A percentile compares a stretch with the other conserved stretches of the same genome.
Conservation (phyloP, 1,284 basidiomycete genomes). For the Fomitiporia mediterranea region DNA sequence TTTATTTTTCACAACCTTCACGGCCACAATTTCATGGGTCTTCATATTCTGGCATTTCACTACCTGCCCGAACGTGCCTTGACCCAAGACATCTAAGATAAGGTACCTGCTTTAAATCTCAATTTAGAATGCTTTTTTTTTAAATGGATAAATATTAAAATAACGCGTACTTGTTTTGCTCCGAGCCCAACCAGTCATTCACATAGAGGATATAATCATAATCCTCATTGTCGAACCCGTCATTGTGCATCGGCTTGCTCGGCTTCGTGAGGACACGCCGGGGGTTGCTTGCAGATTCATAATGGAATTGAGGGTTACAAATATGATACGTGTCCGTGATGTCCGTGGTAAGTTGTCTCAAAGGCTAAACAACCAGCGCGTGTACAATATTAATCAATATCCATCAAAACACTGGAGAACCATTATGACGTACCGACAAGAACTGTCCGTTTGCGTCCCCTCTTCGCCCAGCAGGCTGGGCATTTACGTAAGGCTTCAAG, state of each 20-base stretch:
- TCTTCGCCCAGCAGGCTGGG: slow-evolving; percentile 52
- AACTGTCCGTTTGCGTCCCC: slow-evolving; percentile 61
- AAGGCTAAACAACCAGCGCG: slow-evolving; percentile 49
- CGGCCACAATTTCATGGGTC: slow-evolving; percentile 96
- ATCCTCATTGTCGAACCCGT: slow-evolving; percentile 95
- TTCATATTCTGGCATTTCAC: slow-evolving; percentile 99
- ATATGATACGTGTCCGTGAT: slow-evolving; percentile 87
- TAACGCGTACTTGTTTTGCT: slow-evolving; percentile 82
- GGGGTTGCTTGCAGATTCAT: slow-evolving; percentile 90
- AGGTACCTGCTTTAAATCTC: slow-evolving; percentile 66
- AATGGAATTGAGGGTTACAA: slow-evolving; percentile 89
- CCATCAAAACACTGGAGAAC: not conserved
- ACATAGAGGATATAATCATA: slow-evolving; percentile 98
- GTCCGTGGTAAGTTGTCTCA: slow-evolving; percentile 83
- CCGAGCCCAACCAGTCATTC: slow-evolving; percentile 90
- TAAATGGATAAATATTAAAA: slow-evolving; percentile 30
- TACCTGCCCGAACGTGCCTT: slow-evolving; percentile 98
- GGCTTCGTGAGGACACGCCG: slow-evolving; percentile 93
- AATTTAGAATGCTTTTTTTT: slow-evolving; percentile 11
- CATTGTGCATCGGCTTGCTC: slow-evolving; percentile 89
- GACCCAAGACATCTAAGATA: slow-evolving; percentile 96
- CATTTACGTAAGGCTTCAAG: slow-evolving; percentile 62
- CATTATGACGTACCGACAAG: slow-evolving; percentile 50
- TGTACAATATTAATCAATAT: slow-evolving; percentile 15
- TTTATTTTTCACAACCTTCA: slow-evolving; percentile 99